Conservation (phyloP, 1,284 basidiomycete species). For the Ceratobasidium sp. region DNA sequence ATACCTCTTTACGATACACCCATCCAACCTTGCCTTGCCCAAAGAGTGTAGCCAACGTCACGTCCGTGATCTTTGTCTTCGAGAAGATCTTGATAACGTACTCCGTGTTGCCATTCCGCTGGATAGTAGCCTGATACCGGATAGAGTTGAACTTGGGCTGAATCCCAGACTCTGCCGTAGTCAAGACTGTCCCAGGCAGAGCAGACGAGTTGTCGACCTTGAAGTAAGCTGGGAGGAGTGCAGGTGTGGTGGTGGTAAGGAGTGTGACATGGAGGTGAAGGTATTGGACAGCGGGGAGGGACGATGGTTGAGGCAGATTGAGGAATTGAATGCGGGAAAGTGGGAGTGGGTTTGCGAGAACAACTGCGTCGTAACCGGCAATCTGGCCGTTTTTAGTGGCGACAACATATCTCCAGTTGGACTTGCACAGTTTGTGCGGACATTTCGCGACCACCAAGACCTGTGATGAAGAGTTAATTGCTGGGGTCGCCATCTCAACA, state of each 20-base stretch:
- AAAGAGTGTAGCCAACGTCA: slow-evolving; percentile 76
- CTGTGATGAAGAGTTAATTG: not conserved
- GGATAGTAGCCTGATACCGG: slow-evolving; percentile 77
- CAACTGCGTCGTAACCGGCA: slow-evolving; percentile 71
- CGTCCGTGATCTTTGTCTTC: slow-evolving; percentile 69
- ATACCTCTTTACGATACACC: slow-evolving; percentile 81
- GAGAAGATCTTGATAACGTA: slow-evolving; percentile 93
- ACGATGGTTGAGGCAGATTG: slow-evolving; percentile 33
- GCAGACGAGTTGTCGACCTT: slow-evolving; percentile 62
- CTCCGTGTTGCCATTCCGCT: slow-evolving; percentile 57
- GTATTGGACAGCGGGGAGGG: slow-evolving; percentile 61
- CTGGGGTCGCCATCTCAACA: not conserved
- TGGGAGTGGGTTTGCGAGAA: slow-evolving; percentile 83
- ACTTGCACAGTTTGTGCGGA: slow-evolving; percentile 19
- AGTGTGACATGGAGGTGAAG: slow-evolving; percentile 91
- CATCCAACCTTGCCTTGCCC: slow-evolving; percentile 75
- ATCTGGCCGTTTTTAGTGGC: not conserved
- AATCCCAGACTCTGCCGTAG: slow-evolving; percentile 67
- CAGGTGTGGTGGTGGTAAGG: slow-evolving; percentile 78
- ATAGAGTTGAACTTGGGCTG: slow-evolving; percentile 90
- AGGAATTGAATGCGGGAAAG: slow-evolving; percentile 63
- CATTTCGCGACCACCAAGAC: slow-evolving; percentile 30
- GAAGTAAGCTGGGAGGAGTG: slow-evolving; percentile 80
- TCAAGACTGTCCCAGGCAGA: slow-evolving; percentile 80
- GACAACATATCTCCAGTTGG: slow-evolving; percentile 41